Percentiles rank a stretch among this genome's conserved stretches.
These are phyloP conservation scores for Escovopsis sp. DNA, from an alignment of 2,329 filamentous ascomycete species.

Conservation along the genomic window DNA sequence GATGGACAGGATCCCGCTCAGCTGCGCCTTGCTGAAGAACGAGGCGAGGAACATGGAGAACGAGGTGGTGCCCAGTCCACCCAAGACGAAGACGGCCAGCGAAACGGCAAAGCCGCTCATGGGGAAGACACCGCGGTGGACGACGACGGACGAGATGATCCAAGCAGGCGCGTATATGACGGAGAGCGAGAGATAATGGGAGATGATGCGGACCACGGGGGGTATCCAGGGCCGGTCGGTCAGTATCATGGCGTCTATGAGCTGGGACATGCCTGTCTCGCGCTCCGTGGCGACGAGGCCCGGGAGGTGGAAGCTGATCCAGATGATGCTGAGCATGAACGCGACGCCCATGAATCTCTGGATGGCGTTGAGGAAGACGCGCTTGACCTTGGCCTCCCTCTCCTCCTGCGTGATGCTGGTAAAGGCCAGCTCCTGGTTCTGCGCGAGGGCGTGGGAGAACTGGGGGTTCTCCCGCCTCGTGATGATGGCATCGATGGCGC, in stretches of 20 bases:
- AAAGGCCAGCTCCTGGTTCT: conserved; percentile 53
- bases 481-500: conserved; percentile 63
- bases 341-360: conserved; percentile 64
- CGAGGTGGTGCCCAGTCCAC: conserved; percentile 64
- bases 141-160: conserved; percentile 58
- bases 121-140: conserved; percentile 48
- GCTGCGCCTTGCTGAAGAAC: conserved; percentile 76
- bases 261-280: conserved; percentile 73
- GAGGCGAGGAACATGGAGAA: conserved; percentile 69
- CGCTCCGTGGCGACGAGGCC: conserved; percentile 76
- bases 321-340: conserved; percentile 66
- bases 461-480: conserved; percentile 31
- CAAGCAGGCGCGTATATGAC: conserved; percentile 70
- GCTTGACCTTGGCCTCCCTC: conserved; percentile 49
- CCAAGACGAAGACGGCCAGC: conserved; percentile 58
- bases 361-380: conserved; percentile 54
- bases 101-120: conserved; percentile 50
- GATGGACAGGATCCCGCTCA: conserved; percentile 69
- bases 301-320: conserved; percentile 73
- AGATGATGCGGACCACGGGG: conserved; percentile 61
- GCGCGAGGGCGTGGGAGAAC: conserved; percentile 22
- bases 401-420: conserved; percentile 57
- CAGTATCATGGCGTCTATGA: conserved; percentile 86
- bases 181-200: conserved; percentile 69
- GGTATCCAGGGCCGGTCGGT: conserved; percentile 60